Evolutionary conservation across 2,329 filamentous ascomycete genomes (phyloP).

Genomic region (Mycogone perniciosa): DNA sequence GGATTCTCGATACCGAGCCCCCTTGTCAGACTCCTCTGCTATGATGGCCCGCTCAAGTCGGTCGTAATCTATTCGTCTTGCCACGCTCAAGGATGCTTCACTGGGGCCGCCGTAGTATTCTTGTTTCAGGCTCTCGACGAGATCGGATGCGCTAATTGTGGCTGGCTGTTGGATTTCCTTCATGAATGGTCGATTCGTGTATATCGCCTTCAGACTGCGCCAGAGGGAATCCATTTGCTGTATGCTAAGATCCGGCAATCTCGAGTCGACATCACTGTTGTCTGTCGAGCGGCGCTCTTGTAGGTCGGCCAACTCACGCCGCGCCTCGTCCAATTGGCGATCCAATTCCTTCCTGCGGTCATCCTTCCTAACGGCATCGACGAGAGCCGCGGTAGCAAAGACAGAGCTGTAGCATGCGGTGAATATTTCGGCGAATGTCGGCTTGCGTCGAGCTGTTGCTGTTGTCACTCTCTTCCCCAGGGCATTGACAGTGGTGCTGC

Average conservation of each 20-base stretch:
- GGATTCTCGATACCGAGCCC: constrained; percentile 18
- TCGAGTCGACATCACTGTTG: constrained; percentile 8
- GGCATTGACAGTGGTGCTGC: constrained; percentile 43
- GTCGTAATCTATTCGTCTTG: constrained; percentile 24
- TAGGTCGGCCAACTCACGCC: constrained; percentile 37
- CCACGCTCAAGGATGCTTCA: constrained; percentile 16
- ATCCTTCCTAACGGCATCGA: constrained; percentile 56
- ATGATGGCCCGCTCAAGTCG: constrained; percentile 24
- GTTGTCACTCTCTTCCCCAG: constrained; percentile 47
- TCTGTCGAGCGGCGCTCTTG: constrained; percentile 26
- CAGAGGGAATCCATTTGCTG: constrained; percentile 29
- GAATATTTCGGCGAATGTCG: constrained; percentile 48
- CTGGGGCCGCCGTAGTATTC: constrained; percentile 25
- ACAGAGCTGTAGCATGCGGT: constrained; percentile 64
- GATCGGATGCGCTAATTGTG: constrained; percentile 21
- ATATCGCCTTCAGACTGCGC: constrained; percentile 25
- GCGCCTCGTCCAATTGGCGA: constrained; percentile 49
- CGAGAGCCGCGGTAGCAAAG: constrained; percentile 57
- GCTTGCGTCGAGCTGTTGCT: constrained; percentile 42
- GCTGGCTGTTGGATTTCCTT: constrained; percentile 29
- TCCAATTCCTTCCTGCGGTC: constrained; percentile 56
- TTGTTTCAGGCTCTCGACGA: constrained; percentile 21
- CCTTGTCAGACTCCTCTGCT: constrained; percentile 22
- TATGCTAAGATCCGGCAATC: constrained; percentile 15
- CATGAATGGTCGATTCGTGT: constrained; percentile 29